Base-by-base conservation (phyloP, 441 rosid genomes). In the Erysimum pusillum region DNA sequence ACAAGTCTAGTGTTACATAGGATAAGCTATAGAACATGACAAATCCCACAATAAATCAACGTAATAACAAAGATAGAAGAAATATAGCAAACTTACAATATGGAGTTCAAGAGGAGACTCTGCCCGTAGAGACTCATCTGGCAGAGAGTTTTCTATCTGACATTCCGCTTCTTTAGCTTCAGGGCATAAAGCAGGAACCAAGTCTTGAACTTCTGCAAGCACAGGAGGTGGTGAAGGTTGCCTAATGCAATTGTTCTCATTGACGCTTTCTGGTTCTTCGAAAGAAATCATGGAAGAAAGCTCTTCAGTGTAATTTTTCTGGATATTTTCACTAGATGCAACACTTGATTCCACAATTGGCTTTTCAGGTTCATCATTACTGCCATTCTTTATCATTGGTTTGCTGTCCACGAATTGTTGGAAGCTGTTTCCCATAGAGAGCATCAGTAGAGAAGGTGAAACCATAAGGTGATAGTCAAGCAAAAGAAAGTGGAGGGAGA, bases 151-250 rank as follows among this genome's bases (percentile, higher is more conserved):
- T 52, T 83, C 93, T 75, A 88, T 52, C 46, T 63, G 83, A 79
- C 78, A 80, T 61, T 83, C 88, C 15, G 79, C 52, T 76, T 85
- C 90, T 17, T 78, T 49, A 71, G 75, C 82, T 78, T 86, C 89
- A 3, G 87, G 86, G 67, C 87, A 77, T 63, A 80, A 60, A 18
- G 89, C 81, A 38, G 89, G 82, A 63, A 84, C 80, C 86, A 96
- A 79, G 82, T 93, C 97, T 71, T 88, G 96, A 60, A 96, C 97
- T 88, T 90, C 97, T 39, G 97, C 93, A 77, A 96, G 95, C 57
- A 93, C 91, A 42, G 98, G 90, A 53, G 98, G 98, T 74, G 99
- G 97, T 82, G 97, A 91, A 68, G 98, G 99, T 57, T 96, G 98
- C 82, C 97, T 87, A 79, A 86, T 79, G 49, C 91, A 56, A 54